phyloP scores from a whole-genome alignment of 192 early-diverging fungal species.

The Tieghemiomyces parasiticus region DNA sequence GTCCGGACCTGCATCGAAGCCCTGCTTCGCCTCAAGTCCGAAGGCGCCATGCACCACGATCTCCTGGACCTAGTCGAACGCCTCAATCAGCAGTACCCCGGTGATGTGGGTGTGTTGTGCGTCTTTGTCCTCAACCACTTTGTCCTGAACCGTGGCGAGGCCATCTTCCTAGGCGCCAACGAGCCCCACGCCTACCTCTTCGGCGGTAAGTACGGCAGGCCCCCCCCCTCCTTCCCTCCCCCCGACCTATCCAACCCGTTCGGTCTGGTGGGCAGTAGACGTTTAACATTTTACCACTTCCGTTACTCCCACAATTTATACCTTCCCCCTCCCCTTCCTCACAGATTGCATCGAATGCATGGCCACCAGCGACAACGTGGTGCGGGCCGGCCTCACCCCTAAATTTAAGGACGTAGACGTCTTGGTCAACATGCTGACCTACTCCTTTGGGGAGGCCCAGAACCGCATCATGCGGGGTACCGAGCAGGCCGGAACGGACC shows the following conservation, averaged over 20 bases:
- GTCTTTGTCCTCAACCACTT: constrained; percentile 85
- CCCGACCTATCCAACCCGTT: constrained; percentile 2
- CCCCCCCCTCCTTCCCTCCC: constrained; percentile 14
- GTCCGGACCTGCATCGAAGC: constrained; percentile 35
- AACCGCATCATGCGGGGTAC: constrained; percentile 1
- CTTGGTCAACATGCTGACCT: constrained; percentile 84
- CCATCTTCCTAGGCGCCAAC: constrained; percentile 89
- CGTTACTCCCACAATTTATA: no score
- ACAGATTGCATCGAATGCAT: constrained; percentile 98
- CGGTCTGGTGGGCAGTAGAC: no score
- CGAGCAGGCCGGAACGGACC: not conserved
- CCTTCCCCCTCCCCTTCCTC: no score
- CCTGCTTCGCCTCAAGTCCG: constrained; percentile 35
- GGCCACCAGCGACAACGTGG: constrained; percentile 95
- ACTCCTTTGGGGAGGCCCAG: constrained; percentile 61
- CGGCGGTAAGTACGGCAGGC: no score
- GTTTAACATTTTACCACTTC: no score
- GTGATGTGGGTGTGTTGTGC: constrained; percentile 81
- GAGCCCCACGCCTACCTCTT: constrained; percentile 94
- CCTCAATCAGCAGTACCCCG: constrained; percentile 70
- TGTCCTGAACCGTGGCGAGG: constrained; percentile 62
- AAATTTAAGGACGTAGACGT: constrained; percentile 83
- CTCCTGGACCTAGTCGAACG: constrained; percentile 53
- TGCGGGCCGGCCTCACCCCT: constrained; percentile 91
- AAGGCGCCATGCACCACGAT: constrained; percentile 11